Evolutionary conservation across 2,329 filamentous ascomycete species (phyloP), one percentile per base, ranked within the genome.

Genomic region (Exutisphaerella laricina): DNA sequence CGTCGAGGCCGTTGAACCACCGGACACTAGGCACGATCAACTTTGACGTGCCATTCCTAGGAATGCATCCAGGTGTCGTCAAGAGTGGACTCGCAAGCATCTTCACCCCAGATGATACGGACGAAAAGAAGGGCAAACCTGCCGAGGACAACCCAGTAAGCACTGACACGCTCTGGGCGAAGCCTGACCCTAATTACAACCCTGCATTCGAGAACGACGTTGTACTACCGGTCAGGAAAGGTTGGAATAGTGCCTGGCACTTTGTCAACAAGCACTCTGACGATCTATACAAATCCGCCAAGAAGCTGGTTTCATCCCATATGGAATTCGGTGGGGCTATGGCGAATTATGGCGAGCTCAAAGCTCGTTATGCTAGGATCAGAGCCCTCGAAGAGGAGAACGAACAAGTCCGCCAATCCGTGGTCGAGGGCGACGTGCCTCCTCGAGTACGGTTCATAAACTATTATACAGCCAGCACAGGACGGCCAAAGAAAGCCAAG

Each of bases 381-480:
- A 76, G 85, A 41, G 77, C 74, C 1, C 68, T 94, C 7, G 88
- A 94, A 59, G 81, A 85, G 57, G 69, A 80, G 4, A 76, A 85
- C 43, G 79, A 83, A 10, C 42, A 41, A 7, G 50, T 60, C 5
- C 54, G 63, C 13, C 49, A 50, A 16, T 68, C 71, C 30, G 59
- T 53, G 31, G 63, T 58, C 1, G 44, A 52, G 21, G 46, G 41
- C 10, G 48, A 42, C 12, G 36, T 45, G 39, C 67, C 68, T 2
- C 68, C 70, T 2, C 72, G 82, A 39, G 77, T 92, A 8, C 76
- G 88, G 12, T 95, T 95, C 57, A 73, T 87, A 44, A 95, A 95
- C 60, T 95, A 94, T 62, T 95, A 90, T 60, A 94, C 88, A 1
- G 77, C 85, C n/a, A 88, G 85, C 52, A 83, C 84, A 7, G 88